Evolutionary conservation across 768 basidiomycete genomes (phyloP).

Genomic region (Ramaria rubella): DNA sequence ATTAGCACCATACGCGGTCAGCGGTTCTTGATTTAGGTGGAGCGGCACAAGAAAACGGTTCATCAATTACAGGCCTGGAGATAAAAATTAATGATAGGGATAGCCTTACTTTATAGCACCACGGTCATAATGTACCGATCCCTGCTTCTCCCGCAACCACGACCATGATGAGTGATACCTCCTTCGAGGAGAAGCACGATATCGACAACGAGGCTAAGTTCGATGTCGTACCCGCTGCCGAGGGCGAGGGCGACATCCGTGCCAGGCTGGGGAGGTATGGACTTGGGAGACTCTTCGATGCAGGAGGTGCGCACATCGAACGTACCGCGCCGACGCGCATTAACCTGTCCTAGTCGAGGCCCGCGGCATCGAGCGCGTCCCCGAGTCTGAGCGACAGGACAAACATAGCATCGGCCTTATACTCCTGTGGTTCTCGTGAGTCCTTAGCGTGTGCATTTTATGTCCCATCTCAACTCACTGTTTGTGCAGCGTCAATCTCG

Average conservation of each 20-base stretch:
- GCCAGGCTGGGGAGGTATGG: conserved; percentile 1
- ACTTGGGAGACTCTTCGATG: conserved; percentile 5
- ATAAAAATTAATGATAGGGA: too few species aligned
- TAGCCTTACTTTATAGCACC: too few species aligned
- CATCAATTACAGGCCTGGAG: too few species aligned
- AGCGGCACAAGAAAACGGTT: too few species aligned
- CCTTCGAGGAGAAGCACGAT: not conserved
- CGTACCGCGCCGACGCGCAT: not conserved
- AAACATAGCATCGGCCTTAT: conserved; percentile 26
- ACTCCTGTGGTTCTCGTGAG: conserved; percentile 4
- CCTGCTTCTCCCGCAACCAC: too few species aligned
- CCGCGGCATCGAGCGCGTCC: conserved; percentile 48
- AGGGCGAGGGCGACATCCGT: conserved; percentile 1
- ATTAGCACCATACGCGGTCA: too few species aligned
- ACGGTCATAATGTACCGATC: too few species aligned
- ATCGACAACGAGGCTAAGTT: not conserved
- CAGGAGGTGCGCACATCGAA: not conserved
- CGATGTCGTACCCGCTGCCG: not conserved
- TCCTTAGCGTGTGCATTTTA: not conserved
- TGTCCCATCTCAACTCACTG: not conserved
- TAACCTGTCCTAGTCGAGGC: conserved; percentile 35
- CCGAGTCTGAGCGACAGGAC: conserved; percentile 39
- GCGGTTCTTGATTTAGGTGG: too few species aligned
- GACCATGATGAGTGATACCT: not conserved
- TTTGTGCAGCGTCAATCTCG: conserved; percentile 41